Percentiles rank a stretch among this genome's conserved stretches.
Conservation (phyloP, 1,284 basidiomycete species). For the Quambalaria eucalypti region DNA sequence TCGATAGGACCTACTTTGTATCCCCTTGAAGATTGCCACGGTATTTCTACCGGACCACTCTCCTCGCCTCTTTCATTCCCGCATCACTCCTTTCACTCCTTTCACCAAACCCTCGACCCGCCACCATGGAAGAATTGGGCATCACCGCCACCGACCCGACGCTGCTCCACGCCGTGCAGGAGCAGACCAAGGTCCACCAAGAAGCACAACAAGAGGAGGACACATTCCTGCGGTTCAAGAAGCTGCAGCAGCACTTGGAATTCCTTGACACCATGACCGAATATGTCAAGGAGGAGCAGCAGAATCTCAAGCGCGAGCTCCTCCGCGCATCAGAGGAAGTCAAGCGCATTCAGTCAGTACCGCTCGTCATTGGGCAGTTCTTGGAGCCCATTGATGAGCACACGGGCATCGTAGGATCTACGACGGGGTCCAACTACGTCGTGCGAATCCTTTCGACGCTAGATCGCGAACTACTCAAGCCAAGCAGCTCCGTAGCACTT, state of each 20-base stretch:
- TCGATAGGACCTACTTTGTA: no score
- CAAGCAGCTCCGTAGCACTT: slow-evolving; percentile 89
- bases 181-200: slow-evolving; percentile 33
- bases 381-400: slow-evolving; percentile 97
- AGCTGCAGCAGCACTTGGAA: slow-evolving; percentile 46
- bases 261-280: slow-evolving; percentile 50
- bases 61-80: no score
- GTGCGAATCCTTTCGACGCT: slow-evolving; percentile 94
- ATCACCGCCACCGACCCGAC: slow-evolving; percentile 35
- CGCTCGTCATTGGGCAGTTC: slow-evolving; percentile 99
- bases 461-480: slow-evolving; percentile 93
- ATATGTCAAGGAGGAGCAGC: slow-evolving; percentile 98
- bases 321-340: slow-evolving; percentile 98
- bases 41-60: no score
- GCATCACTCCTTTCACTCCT: no score
- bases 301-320: slow-evolving; percentile 92
- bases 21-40: no score
- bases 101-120: no score
- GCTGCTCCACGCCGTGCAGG: slow-evolving; percentile 30
- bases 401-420: slow-evolving; percentile 94
- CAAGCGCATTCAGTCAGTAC: slow-evolving; percentile 96
- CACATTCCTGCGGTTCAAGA: slow-evolving; percentile 43
- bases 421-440: slow-evolving; percentile 96
- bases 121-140: slow-evolving; percentile 42
- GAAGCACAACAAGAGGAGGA: slow-evolving; percentile 36